Evolutionary conservation across 1,284 basidiomycete species (phyloP), one percentile per base, ranked within the genome.

Genomic region (Cryptococcus sp.): DNA sequence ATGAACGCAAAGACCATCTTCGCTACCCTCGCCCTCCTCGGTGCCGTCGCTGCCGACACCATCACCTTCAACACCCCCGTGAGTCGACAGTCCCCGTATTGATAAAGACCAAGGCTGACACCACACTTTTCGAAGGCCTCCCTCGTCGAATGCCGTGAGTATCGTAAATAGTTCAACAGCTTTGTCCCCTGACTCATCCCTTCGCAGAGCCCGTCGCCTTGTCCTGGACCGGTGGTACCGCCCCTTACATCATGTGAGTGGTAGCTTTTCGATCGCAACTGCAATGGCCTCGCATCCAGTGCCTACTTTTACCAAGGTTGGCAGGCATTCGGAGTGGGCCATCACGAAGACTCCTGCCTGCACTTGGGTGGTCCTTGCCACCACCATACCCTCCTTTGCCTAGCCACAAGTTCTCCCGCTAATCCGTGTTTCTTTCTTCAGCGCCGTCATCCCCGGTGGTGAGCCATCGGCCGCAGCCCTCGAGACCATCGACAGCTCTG

Each of bases 371-470:
- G 30, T 35, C 30, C 13, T 3, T 35, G 30, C 30, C 30, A 35
- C 30, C 30, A 35, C 30, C 30, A 10, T 2, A 35, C 3, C 30
- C 5, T 51, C 23, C 23, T 49, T 48, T 47, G 17, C 23, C 10
- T 35, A 53, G 49, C 46, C 46, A 35, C 7, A 4, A 35, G 30
- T 17, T 5, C 16, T 16, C 39, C 8, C 11, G 17, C 52, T 49
- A n/a, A 53, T 20, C 52, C 27, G 52, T 45, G 25, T 8, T 51
- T 15, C 39, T 40, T 19, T 15, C 17, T 16, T 25, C 61, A 72
- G 70, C 47, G 61, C 83, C 42, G 70, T 88, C 62, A 76, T 90
- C 60, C 88, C 89, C 55, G 87, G 88, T 85, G 86, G 85, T 49
- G 84, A 90, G 67, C 67, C 83, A 3, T 57, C 76, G n/a, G 85